Conservation (phyloP, 1,284 basidiomycete genomes). For the Apiotrichum sp. region DNA sequence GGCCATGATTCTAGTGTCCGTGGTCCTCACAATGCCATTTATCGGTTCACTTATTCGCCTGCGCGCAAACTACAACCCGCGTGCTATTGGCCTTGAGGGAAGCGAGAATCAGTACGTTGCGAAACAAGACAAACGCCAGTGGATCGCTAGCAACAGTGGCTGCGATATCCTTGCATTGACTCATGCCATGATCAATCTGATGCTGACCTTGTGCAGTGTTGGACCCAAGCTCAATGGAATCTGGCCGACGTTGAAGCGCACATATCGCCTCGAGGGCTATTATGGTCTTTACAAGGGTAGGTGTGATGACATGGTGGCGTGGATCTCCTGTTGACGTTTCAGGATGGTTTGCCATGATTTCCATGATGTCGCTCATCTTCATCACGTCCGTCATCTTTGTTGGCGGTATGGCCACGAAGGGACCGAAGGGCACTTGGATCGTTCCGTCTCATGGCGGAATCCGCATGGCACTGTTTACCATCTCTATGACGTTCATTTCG, state of each 20-base stretch:
- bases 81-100: constrained; percentile 67
- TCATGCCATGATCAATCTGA: no score
- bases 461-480: constrained; percentile 43
- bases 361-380: constrained; percentile 55
- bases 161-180: no score
- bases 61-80: constrained; percentile 49
- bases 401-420: constrained; percentile 31
- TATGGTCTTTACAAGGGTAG: constrained; percentile 76
- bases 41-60: constrained; percentile 44
- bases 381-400: constrained; percentile 44
- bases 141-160: no score
- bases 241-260: constrained; percentile 60
- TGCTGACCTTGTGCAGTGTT: constrained; percentile 25
- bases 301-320: constrained; percentile 25
- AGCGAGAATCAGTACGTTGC: constrained; percentile 35
- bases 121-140: no score
- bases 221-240: constrained; percentile 46
- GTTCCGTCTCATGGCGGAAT: constrained; percentile 62
- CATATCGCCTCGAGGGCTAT: constrained; percentile 73
- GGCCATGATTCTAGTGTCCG: constrained; percentile 33
- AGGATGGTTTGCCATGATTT: constrained; percentile 62
- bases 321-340: neutral
- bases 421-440: constrained; percentile 57
- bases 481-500: constrained; percentile 55
- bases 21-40: constrained; percentile 45